Base-by-base conservation (phyloP, 495 filamentous ascomycete genomes). In the Monascus purpureus region DNA sequence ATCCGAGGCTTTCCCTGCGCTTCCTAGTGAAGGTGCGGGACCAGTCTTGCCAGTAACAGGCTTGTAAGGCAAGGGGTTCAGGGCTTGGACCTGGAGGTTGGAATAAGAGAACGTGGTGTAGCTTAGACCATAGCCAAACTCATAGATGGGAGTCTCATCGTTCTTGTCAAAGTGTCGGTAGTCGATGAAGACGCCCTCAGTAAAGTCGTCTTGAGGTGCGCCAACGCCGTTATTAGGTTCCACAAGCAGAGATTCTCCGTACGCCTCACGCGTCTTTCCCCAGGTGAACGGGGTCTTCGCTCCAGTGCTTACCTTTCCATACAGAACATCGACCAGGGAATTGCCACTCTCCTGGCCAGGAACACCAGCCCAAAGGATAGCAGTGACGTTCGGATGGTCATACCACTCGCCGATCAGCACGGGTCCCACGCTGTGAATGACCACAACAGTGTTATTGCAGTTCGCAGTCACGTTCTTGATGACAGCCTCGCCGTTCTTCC, bases 291-390 rank as follows among this genome's bases (percentile, higher is more conserved):
- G 83, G 1, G 77, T 67, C 49, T 90, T 88, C 39, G 68, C 90
- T 19, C 76, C 72, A 5, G 90, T 88, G 56, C 90, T 93, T 49
- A 84, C 73, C 29, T 66, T 70, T 29, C 90, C 90, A 52, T 93
- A 97, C 8, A 97, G 76, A 5, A 97, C 72, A 46, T 96, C 88
- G 16, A 75, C 73, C 39, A 97, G 72, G n/a, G 80, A 72, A 55
- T 90, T 87, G 24, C 90, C 90, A 18, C 78, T 84, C 52, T 97
- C 80, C 49, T 96, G 80, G 8, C 90, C 90, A 0, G 90, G 90
- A 26, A 95, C 52, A 50, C 87, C 88, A 39, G 88, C 90, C 79
- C 85, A 95, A 12, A 96, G 47, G 25, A 97, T 90, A 16, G 83
- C 90, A 6, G 86, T 95, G 36, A 97, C 70, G 52, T 96, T 96